phyloP scores from a whole-genome alignment of 306 rosid genomes.

The apple (Malus domestica) region ASM211411v1 NC_041800.1:5526001-5526500 shows the following conservation, averaged over 20 bases:
- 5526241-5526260: constrained; percentile 96
- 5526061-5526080: constrained; percentile 92
- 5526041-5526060: constrained; percentile 91
- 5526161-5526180: background rate
- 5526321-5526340: constrained; percentile 85
- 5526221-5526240: constrained; percentile 93
- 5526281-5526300: constrained; percentile 88
- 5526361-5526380: constrained; percentile 68
- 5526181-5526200: constrained; percentile 67
- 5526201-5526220: constrained; percentile 83
- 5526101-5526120: constrained; percentile 17
- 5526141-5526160: background rate
- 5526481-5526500: background rate
- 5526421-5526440: constrained; percentile 78
- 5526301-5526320: constrained; percentile 68
- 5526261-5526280: constrained; percentile 88
- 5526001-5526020: constrained; percentile 82
- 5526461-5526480: constrained; percentile 18
- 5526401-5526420: constrained; percentile 90
- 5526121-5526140: constrained; percentile 11
- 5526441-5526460: constrained; percentile 86
- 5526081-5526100: constrained; percentile 91
- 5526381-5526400: constrained; percentile 76
- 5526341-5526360: constrained; percentile 56
- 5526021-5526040: constrained; percentile 85